Evolutionary conservation across 2,329 filamentous ascomycete species (phyloP).

Genomic region (Alternaria viburni): DNA sequence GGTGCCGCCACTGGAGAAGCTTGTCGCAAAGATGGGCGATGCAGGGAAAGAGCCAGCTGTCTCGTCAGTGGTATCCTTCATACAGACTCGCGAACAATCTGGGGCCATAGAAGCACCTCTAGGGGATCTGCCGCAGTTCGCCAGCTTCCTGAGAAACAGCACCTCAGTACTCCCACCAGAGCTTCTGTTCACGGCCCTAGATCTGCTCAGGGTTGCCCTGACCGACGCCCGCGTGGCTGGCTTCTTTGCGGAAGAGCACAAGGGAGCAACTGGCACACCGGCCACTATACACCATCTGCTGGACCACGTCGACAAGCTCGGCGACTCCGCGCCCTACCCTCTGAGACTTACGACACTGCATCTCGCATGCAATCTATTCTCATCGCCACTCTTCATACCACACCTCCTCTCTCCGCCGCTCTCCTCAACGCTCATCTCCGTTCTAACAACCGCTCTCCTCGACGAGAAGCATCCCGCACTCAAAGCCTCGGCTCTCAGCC

Average conservation of each 20-base stretch:
- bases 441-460: slow-evolving; percentile 79
- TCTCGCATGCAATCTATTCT: slow-evolving; percentile 84
- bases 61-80: slow-evolving; percentile 70
- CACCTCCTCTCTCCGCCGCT: slow-evolving; percentile 60
- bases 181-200: slow-evolving; percentile 79
- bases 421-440: slow-evolving; percentile 66
- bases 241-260: slow-evolving; percentile 78
- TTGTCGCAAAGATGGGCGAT: slow-evolving; percentile 77
- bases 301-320: slow-evolving; percentile 61
- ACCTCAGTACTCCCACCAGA: slow-evolving; percentile 65
- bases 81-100: slow-evolving; percentile 65
- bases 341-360: slow-evolving; percentile 84
- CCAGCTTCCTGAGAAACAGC: slow-evolving; percentile 64
- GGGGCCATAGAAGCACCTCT: slow-evolving; percentile 71
- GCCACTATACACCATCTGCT: slow-evolving; percentile 64
- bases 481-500: slow-evolving; percentile 79
- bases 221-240: slow-evolving; percentile 79
- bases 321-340: slow-evolving; percentile 72
- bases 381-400: slow-evolving; percentile 71
- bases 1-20: slow-evolving; percentile 80
- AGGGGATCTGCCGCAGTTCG: slow-evolving; percentile 72
- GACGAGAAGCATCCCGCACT: slow-evolving; percentile 76
- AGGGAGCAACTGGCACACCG: slow-evolving; percentile 55
- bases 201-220: slow-evolving; percentile 80
- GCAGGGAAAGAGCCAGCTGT: slow-evolving; percentile 67